Base-by-base conservation (phyloP, 2,329 filamentous ascomycete species). In the Penicillium sp. region DNA sequence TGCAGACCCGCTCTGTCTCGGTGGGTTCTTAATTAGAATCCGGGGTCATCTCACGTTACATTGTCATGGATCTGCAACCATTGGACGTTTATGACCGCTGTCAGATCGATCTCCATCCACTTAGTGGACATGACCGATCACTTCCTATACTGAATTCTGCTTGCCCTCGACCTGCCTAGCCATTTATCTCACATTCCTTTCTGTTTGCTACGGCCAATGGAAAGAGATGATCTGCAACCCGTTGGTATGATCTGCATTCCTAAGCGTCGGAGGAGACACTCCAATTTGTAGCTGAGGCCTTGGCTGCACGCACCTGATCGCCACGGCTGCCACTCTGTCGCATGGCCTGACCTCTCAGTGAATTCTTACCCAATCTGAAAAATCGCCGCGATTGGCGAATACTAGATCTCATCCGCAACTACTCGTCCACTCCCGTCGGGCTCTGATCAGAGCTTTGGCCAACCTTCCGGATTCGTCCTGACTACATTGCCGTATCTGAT, bases 11-110 rank as follows among this genome's bases (percentile, higher is more conserved):
- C n/a, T 43, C 32, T 29, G 5, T 24, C 10, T 35, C 31, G 46
- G 44, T 44, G n/a, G 39, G 27, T 9, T 29, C 18, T 10, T 9
- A 10, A 9, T 47, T 42, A 9, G 20, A 49, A 37, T 35, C 33
- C 44, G 43, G 24, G 35, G 13, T 18, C 37, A 44, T 25, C 35
- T 24, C 24, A 27, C 23, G 50, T 55, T 38, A 39, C 18, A 39
- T 49, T 49, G 48, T 53, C 54, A 55, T 58, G 45, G 56, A 55
- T 35, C 8, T 37, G n/a, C 18, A 32, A 42, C 20, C 39, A 5
- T 6, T 25, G 25, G 27, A 43, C n/a, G 31, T 42, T 31, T 9
- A 42, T 29, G 24, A 33, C 13, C 23, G 29, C 31, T 24, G 24
- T 18, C 23, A 42, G 31, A 8, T 37, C 27, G 25, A 24, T n/a